Evolutionary conservation across 805 yeast genomes (phyloP), one percentile per base, ranked within the genome.

Genomic region (Alloascoidea africana): DNA sequence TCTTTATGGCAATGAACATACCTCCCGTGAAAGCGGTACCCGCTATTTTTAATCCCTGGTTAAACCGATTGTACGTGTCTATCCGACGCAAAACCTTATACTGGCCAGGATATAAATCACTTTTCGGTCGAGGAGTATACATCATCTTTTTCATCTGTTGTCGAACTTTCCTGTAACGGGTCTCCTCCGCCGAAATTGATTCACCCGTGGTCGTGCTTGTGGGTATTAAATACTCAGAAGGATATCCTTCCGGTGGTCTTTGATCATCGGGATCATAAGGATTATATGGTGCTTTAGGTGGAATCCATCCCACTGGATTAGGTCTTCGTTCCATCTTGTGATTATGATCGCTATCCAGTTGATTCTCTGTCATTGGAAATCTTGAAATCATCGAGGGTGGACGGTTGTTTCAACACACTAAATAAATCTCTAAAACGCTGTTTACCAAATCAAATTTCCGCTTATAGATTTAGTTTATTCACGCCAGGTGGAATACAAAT

Each of bases 241-340:
- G 94, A 45, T 84, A 83, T 2, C 94, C 94, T 50, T 76, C 75
- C 0, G 93, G 70, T 0, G 94, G 94, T 35, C 94, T 63, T 32
- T 61, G 52, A 50, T 83, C 94, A 1, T 69, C 57, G 0, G 87
- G 80, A 50, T 83, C 94, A 49, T 75, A 84, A 4, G 94, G 94
- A 48, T 83, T 83, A 52, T 81, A 84, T 1, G 91, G 91, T 1
- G 87, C 89, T 43, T 66, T 71, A 5, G 94, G 94, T 1, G 75
- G 82, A 0, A 68, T 67, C 91, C 91, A 80, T 0, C 85, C 86
- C 4, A 69, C 68, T 2, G 91, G 87, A 47, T 80, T 75, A 2
- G 87, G 79, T 39, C 83, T 60, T 59, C 86, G 65, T 34, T 73
- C 70, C 35, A 68, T 43, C 15, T 65, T 58, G n/a, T n/a, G n/a